Conservation (phyloP, 208 protist species). For the Paratrypanosoma confusum region DNA sequence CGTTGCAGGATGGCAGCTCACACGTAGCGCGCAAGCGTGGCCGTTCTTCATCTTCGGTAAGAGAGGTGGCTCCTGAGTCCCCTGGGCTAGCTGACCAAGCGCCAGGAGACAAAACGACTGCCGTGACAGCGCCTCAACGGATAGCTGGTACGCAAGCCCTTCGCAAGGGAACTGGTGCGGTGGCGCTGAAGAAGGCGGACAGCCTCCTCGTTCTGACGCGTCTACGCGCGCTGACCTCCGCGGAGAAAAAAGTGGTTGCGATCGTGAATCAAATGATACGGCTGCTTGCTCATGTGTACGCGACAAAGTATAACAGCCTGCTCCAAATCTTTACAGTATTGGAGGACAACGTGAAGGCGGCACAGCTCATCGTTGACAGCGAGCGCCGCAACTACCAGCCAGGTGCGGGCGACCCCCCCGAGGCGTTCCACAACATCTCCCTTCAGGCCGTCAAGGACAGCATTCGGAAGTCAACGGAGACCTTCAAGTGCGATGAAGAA, state of each 20-base stretch:
- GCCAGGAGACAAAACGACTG: too few species aligned
- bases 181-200: not conserved
- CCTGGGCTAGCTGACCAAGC: too few species aligned
- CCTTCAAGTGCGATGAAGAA: constrained; percentile 62
- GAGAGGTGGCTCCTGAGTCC: too few species aligned
- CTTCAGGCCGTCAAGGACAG: constrained; percentile 23
- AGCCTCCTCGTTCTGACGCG: constrained; percentile 27
- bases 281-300: constrained; percentile 65
- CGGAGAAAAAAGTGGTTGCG: constrained; percentile 64
- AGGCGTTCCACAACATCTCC: constrained; percentile 55
- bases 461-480: constrained; percentile 23
- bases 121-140: too few species aligned
- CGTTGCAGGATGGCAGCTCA: too few species aligned
- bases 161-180: not conserved
- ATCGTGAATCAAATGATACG: constrained; percentile 55
- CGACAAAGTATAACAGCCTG: constrained; percentile 65
- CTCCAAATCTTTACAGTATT: constrained; percentile 61
- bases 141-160: too few species aligned
- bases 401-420: not conserved
- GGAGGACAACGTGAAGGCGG: constrained; percentile 17
- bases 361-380: constrained; percentile 42
- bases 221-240: constrained; percentile 30
- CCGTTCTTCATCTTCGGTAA: too few species aligned
- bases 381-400: constrained; percentile 34
- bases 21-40: too few species aligned